Evolutionary conservation across 2,329 filamentous ascomycete species (phyloP), one percentile per base, ranked within the genome.

Genomic region (Penicillium sp.): DNA sequence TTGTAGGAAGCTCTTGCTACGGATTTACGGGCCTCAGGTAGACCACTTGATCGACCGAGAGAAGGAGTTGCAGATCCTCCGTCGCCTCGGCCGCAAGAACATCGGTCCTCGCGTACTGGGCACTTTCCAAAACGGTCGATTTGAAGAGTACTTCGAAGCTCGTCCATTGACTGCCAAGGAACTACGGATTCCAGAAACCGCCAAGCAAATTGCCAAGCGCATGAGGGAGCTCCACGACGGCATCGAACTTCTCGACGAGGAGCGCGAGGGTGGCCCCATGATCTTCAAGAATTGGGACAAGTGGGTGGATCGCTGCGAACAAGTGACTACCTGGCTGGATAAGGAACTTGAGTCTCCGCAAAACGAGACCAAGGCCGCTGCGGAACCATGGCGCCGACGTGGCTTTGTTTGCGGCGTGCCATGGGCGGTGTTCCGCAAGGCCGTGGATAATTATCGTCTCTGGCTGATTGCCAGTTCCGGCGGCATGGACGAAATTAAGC

Each of bases 151-250:
- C 61, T 86, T 96, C 62, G 81, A 95, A 59, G 89, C 93, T 1
- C 80, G 80, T 25, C 83, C 93, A 1, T 76, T 98, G 28, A 91
- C 83, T 0, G 76, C 84, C 0, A 73, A 78, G 17, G 86, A 94
- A 51, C 69, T 98, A 31, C 83, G 87, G 25, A 80, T 87, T 20
- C 79, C 87, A 0, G 86, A 88, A 34, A 96, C 87, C 0, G 94
- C 86, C 21, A 86, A 80, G 58, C 87, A 95, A 60, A 98, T 98
- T 59, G 91, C 93, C 9, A 97, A 97, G 73, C 86, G 93, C 35
- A 95, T 98, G 88, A 79, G 90, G 48, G 93, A 98, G 65, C 76
- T 98, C 23, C 93, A 98, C 57, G 87, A 95, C 36, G 93, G 93
- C 0, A 84, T 98, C 47, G 89, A 96, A 18, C 73, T 98, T 14